Conservation (phyloP, 2,329 filamentous ascomycete genomes). For the Albophoma yamanashiensis region DNA sequence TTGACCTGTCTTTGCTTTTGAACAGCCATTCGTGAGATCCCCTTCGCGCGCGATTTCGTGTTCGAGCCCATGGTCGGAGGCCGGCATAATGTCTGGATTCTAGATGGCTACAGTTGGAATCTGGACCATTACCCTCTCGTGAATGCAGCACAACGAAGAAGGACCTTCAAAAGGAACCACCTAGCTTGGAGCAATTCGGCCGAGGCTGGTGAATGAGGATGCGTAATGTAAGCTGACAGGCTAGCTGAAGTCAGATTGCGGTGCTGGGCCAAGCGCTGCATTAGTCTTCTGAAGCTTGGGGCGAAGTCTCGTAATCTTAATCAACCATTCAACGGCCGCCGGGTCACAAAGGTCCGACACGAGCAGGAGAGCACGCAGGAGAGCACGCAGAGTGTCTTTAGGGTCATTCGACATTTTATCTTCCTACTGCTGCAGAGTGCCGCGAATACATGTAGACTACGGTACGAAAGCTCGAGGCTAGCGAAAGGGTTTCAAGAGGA, state of each 20-base stretch:
- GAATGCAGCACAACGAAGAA: not conserved
- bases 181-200: not conserved
- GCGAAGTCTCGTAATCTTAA: not conserved
- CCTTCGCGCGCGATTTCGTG: not conserved
- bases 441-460: too few species aligned
- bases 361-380: too few species aligned
- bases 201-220: not conserved
- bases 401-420: too few species aligned
- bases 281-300: not conserved
- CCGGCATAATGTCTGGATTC: not conserved
- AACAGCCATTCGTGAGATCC: not conserved
- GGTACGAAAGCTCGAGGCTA: too few species aligned
- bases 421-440: too few species aligned
- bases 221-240: not conserved
- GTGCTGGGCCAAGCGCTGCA: not conserved
- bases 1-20: not conserved
- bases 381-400: too few species aligned
- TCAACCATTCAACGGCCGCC: not conserved
- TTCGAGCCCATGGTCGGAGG: not conserved
- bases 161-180: not conserved
- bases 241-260: not conserved
- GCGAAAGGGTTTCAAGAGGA: too few species aligned
- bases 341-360: too few species aligned
- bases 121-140: not conserved
- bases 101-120: not conserved